Percentiles rank a stretch among this genome's conserved stretches.
Evolutionary conservation across 1,284 basidiomycete species (phyloP).

Genomic region (Puccinia horiana): DNA sequence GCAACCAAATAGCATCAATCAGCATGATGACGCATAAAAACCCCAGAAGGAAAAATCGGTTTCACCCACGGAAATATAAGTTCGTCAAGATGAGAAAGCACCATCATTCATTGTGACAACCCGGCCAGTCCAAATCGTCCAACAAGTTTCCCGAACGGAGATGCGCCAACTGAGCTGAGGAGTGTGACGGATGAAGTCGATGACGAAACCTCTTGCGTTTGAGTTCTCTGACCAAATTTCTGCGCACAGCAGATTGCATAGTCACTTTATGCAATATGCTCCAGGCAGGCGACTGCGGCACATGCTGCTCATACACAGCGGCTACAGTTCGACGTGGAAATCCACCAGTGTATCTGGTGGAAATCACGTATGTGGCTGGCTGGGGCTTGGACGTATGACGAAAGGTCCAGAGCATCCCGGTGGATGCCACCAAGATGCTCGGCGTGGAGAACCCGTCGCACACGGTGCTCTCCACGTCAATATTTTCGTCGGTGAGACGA

Average conservation of each 20-base stretch:
- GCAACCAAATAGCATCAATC: background rate
- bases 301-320: too few species aligned
- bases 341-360: too few species aligned
- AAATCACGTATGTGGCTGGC: too few species aligned
- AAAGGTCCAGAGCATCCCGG: too few species aligned
- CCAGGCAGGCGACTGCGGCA: too few species aligned
- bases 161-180: background rate
- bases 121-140: background rate
- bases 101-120: slow-evolving; percentile 33
- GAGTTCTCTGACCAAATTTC: background rate
- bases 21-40: background rate
- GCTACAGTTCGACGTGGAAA: too few species aligned
- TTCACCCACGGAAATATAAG: slow-evolving; percentile 31
- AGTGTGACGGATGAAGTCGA: background rate
- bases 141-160: background rate
- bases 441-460: too few species aligned
- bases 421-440: too few species aligned
- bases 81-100: slow-evolving; percentile 45
- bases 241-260: background rate
- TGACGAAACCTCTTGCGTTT: background rate
- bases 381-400: too few species aligned
- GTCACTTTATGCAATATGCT: background rate
- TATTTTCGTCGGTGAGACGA: too few species aligned
- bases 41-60: background rate
- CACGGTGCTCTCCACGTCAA: too few species aligned